phyloP scores from a whole-genome alignment of 202 grass and related monocot species.

The Musa balbisiana region DNA sequence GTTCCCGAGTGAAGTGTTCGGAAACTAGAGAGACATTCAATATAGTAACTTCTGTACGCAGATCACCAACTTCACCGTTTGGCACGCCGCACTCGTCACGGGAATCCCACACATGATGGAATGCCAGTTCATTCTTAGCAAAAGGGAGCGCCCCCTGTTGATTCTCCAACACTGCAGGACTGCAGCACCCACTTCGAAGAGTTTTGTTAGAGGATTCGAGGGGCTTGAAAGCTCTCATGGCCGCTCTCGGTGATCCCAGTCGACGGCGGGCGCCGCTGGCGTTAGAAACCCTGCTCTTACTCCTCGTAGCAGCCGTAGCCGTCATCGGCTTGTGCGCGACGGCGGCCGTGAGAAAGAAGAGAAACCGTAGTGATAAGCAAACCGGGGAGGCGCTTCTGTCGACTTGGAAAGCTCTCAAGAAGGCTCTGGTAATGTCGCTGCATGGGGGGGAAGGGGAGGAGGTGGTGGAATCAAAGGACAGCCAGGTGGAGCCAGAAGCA shows the following conservation, averaged over 20 bases:
- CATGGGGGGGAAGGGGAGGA: neutral
- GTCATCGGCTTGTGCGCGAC: neutral
- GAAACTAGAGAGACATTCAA: no score
- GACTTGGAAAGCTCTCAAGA: conserved; percentile 3
- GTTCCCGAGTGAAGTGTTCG: no score
- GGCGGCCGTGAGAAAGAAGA: neutral
- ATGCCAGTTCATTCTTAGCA: neutral
- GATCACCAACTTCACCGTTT: neutral
- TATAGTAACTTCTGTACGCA: neutral
- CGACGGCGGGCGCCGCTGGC: neutral
- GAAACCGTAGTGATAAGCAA: neutral
- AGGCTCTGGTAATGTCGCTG: neutral
- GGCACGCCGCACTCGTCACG: conserved; percentile 6
- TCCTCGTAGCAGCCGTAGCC: neutral
- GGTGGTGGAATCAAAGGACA: no score
- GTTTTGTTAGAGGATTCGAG: neutral
- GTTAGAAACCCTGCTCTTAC: neutral
- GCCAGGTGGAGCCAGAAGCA: neutral
- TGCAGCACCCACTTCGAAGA: neutral
- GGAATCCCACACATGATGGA: neutral
- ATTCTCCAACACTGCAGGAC: no score
- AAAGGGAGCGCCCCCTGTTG: neutral
- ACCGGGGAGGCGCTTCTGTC: neutral
- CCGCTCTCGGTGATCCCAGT: neutral
- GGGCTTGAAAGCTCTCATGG: neutral